A percentile compares a stretch with the other conserved stretches of the same genome.
Conservation (phyloP, 225 moss, liverwort and hornwort species). For the Rhytidiadelphus loreus region DNA sequence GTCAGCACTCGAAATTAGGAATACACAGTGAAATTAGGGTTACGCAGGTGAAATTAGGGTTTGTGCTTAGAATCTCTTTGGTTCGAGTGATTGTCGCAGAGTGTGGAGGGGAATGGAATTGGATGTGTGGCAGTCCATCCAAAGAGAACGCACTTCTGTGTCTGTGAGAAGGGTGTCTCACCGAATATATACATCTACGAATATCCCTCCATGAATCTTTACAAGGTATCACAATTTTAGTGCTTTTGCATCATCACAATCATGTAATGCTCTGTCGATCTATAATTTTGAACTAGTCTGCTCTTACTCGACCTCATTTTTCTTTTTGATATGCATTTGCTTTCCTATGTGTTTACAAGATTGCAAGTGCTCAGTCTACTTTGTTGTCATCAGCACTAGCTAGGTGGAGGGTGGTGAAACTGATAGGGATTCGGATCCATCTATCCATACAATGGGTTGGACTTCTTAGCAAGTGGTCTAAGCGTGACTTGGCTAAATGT, state of each 20-base stretch:
- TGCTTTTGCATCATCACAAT: background rate
- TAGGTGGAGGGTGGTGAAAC: background rate
- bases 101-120: constrained; percentile 79
- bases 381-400: background rate
- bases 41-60: background rate
- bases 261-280: background rate
- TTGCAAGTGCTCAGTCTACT: background rate
- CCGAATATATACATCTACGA: constrained; percentile 70
- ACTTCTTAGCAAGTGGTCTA: background rate
- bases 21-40: background rate
- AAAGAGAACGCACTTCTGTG: constrained; percentile 55
- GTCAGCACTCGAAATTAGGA: background rate
- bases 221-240: constrained; percentile 31
- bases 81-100: constrained; percentile 27
- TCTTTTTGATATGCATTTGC: background rate
- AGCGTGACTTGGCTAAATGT: background rate
- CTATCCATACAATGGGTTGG: background rate
- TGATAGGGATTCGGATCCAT: background rate
- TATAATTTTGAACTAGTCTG: background rate
- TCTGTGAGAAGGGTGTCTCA: constrained; percentile 80
- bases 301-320: background rate
- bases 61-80: background rate
- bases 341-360: background rate
- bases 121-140: constrained; percentile 95
- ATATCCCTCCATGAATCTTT: constrained; percentile 70